Percentiles rank a stretch among this genome's conserved stretches.
Evolutionary conservation across 1,284 basidiomycete genomes (phyloP).

Genomic region (Vanrija pseudolonga): DNA sequence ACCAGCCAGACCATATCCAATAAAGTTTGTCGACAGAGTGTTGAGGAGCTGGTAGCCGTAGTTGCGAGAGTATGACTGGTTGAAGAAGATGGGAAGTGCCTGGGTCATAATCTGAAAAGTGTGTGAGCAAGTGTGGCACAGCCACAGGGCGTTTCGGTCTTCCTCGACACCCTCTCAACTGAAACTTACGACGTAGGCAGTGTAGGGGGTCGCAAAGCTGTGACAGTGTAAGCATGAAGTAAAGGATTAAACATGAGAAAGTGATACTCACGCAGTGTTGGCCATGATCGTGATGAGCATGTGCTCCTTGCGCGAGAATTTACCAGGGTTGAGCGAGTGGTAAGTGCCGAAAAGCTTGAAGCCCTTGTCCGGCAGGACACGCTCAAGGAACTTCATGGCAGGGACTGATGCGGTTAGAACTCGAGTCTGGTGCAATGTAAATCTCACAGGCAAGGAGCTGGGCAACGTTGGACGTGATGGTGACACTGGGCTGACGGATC

Average conservation of each 20-base stretch:
- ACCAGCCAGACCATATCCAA: constrained; percentile 55
- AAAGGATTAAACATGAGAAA: constrained; percentile 16
- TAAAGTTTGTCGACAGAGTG: constrained; percentile 52
- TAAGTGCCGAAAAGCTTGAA: constrained; percentile 14
- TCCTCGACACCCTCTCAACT: no score
- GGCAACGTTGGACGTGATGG: constrained; percentile 32
- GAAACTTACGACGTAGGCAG: constrained; percentile 38
- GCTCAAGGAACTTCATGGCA: constrained; percentile 21
- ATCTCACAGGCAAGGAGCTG: constrained; percentile 23
- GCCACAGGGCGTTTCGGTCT: constrained; percentile 6
- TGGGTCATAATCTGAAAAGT: constrained; percentile 30
- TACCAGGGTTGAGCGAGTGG: constrained; percentile 47
- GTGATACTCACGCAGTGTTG: constrained; percentile 31
- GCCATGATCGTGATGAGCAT: constrained; percentile 47
- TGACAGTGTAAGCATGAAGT: no score
- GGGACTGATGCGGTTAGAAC: constrained; percentile 14
- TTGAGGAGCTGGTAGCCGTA: constrained; percentile 49
- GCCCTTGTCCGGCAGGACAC: neutral
- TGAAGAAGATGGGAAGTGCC: constrained; percentile 35
- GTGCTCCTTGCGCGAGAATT: constrained; percentile 52
- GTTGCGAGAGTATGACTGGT: constrained; percentile 37
- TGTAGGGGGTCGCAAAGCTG: constrained; percentile 34
- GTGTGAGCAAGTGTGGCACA: no score
- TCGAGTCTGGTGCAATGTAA: neutral
- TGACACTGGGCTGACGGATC: constrained; percentile 37